Evolutionary conservation across 2,329 filamentous ascomycete genomes (phyloP), one percentile per base, ranked within the genome.

Genomic region (Verticillium nonalfalfae): DNA sequence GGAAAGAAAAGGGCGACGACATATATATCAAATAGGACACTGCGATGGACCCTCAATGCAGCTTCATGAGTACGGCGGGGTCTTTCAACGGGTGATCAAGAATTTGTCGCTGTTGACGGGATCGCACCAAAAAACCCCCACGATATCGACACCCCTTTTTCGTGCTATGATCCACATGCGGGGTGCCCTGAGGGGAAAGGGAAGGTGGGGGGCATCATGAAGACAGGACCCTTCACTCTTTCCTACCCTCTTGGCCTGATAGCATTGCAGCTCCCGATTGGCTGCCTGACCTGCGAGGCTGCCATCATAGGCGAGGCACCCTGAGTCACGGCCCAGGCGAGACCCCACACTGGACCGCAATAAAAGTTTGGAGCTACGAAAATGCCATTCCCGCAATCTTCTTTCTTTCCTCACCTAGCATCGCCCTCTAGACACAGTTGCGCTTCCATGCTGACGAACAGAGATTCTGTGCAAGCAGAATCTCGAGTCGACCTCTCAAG

Each of bases 391-490:
- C 13, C 35, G 33, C 56, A 31, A 54, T 70, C 74, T 75, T 71
- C 72, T 76, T 77, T 72, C 74, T 72, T 75, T 75, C 76, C 68
- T 64, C 66, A 52, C 45, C 45, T 74, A 90, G 88, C 86, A 87
- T 85, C 89, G 87, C 88, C 90, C 90, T 89, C 85, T 83, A 86
- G 39, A 40, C 89, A 93, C 91, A 85, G 91, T 90, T 90, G 90
- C 90, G 90, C 93, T 93, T 93, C 90, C 91, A 93, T 93, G 90
- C 90, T 45, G 89, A 89, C 89, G 90, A 85, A 86, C 85, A 80
- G 83, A 91, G 81, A 81, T 69, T 69, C 67, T 66, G 70, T 71
- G 69, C 66, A 66, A 70, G 69, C 68, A 66, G 67, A 67, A 68
- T 71, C 71, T 72, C 68, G 59, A 35, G 45, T 52, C 45, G 45